Percentiles rank a stretch among this genome's conserved stretches.
These are phyloP conservation scores for Wallacemonas collosoma DNA, from an alignment of 208 protist genomes.

Conservation along the genomic window DNA sequence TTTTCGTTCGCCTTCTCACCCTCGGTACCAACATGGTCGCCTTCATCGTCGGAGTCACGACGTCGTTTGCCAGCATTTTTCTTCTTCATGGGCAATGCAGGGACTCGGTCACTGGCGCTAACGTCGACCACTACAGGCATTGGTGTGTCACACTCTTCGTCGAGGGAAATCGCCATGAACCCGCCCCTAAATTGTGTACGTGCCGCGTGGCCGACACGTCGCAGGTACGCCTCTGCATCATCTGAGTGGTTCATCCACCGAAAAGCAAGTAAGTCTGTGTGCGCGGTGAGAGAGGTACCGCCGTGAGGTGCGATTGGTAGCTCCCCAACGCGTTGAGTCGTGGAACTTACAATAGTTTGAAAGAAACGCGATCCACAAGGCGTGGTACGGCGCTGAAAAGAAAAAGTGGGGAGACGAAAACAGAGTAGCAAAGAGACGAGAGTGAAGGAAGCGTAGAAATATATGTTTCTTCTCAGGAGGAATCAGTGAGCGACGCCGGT, in stretches of 20 bases:
- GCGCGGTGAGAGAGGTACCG: too few relatives aligned
- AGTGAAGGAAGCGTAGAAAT: too few relatives aligned
- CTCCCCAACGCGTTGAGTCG: too few relatives aligned
- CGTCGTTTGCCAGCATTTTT: background rate
- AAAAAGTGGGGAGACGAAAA: too few relatives aligned
- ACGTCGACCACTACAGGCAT: background rate
- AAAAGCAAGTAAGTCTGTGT: background rate
- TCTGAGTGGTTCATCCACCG: conserved; percentile 11
- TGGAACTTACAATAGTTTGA: too few relatives aligned
- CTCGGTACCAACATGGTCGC: background rate
- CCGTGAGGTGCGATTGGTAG: too few relatives aligned
- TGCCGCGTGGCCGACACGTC: conserved; percentile 24
- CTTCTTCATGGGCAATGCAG: conserved; percentile 26
- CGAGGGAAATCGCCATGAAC: conserved; percentile 1
- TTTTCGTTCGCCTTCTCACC: background rate
- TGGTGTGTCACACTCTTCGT: too few relatives aligned
- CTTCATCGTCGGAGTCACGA: conserved; percentile 4
- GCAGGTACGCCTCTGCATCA: conserved; percentile 43
- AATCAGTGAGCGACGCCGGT: too few relatives aligned
- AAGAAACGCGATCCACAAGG: too few relatives aligned
- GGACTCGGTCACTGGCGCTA: background rate
- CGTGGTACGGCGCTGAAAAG: too few relatives aligned
- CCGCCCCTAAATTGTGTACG: conserved; percentile 31
- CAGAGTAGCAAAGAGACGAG: too few relatives aligned
- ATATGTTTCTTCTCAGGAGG: too few relatives aligned